Base-by-base conservation (phyloP, 2,329 filamentous ascomycete genomes). In the Beauveria sp. region DNA sequence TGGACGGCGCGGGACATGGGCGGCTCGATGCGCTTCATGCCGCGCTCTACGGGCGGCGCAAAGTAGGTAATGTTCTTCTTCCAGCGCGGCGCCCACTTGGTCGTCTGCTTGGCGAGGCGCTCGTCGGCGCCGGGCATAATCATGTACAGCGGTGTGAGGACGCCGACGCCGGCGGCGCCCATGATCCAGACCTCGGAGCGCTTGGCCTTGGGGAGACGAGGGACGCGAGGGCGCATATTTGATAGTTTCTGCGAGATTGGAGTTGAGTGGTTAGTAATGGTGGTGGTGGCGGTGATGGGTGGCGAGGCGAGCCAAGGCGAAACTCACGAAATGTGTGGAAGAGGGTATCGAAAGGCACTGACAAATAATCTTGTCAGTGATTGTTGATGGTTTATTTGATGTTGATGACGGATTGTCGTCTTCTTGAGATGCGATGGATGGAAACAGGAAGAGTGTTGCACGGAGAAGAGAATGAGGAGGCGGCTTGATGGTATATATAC, bases 81-180 rank as follows among this genome's bases (percentile, higher is more conserved):
- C 83, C 83, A 86, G 61, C 81, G 78, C 20, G 82, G 81, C 4
- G 82, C 83, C 83, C 83, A 85, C 67, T 80, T 79, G 62, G 76
- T 74, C 3, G 83, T 85, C 70, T 84, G 81, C 26, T 73, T 72
- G 59, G 80, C 78, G 42, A 85, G 70, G 49, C 78, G 77, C 70
- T 84, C 80, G 65, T 83, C 79, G 62, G 81, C 80, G 42, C 81
- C 81, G 28, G 82, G 83, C 62, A 83, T 75, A 68, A 84, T 75
- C 67, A 85, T 76, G 74, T 83, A 84, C 67, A 86, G 77, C 30
- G 83, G 83, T 1, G 81, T 78, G 60, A 86, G 77, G 66, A 77
- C 80, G 52, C 73, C 77, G 63, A 83, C 74, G 63, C 82, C 81
- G 26, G 82, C 82, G 45, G 80, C 75, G 61, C 80, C 79, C 70